Evolutionary conservation across 768 basidiomycete genomes (phyloP).

Genomic region (Kwoniella sp.): DNA sequence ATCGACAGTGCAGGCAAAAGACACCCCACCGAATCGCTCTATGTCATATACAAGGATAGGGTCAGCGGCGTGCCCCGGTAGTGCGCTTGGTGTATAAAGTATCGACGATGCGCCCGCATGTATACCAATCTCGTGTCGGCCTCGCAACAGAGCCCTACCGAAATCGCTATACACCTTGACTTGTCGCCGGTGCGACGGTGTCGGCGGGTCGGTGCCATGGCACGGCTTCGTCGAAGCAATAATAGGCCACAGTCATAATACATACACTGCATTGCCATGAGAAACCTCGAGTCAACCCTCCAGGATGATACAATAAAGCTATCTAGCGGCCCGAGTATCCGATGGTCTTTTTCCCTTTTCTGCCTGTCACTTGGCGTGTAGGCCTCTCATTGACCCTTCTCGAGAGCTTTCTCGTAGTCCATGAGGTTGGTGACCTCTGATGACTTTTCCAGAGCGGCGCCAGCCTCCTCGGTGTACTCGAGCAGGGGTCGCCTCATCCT

Average conservation of each 20-base stretch:
- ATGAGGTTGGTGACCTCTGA: constrained; percentile 67
- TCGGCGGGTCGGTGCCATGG: too few relatives aligned
- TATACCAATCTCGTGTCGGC: too few relatives aligned
- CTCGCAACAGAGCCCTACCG: too few relatives aligned
- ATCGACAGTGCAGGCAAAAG: too few relatives aligned
- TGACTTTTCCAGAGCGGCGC: constrained; percentile 66
- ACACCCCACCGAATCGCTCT: constrained; percentile 18
- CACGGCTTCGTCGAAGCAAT: too few relatives aligned
- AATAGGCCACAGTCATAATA: too few relatives aligned
- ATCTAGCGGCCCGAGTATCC: background rate
- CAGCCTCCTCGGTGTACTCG: constrained; percentile 59
- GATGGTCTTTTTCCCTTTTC: background rate
- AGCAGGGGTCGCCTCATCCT: constrained; percentile 64
- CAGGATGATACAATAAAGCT: too few relatives aligned
- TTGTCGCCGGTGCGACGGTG: too few relatives aligned
- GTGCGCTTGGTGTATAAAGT: background rate
- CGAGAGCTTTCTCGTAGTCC: constrained; percentile 56
- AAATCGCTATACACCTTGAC: too few relatives aligned
- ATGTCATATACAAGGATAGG: constrained; percentile 12
- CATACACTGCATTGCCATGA: too few relatives aligned
- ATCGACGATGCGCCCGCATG: background rate
- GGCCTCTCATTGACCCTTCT: constrained; percentile 15
- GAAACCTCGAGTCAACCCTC: too few relatives aligned
- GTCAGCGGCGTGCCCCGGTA: background rate
- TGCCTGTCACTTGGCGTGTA: background rate